Conservation (phyloP, 208 protist species). For the Leishmania gerbilli region DNA sequence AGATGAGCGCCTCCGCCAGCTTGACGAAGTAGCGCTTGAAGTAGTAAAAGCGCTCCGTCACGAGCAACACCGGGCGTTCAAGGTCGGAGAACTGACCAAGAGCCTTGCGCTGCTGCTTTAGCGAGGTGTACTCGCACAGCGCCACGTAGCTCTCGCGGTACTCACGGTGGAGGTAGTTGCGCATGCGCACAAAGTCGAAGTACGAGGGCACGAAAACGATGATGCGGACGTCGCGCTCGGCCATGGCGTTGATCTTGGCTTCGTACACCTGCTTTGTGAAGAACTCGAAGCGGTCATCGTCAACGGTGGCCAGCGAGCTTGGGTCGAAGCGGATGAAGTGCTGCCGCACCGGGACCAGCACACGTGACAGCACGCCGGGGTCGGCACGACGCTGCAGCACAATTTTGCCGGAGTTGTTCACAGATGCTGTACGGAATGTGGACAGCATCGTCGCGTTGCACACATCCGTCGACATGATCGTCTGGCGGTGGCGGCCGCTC, state of each 20-base stretch:
- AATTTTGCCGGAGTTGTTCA: slow-evolving; percentile 79
- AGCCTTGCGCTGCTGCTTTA: slow-evolving; percentile 78
- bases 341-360: slow-evolving; percentile 81
- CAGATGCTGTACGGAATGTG: slow-evolving; percentile 74
- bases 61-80: slow-evolving; percentile 88
- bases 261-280: slow-evolving; percentile 91
- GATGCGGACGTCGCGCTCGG: slow-evolving; percentile 73
- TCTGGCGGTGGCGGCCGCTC: slow-evolving; percentile 92
- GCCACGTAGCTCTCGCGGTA: slow-evolving; percentile 83
- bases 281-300: slow-evolving; percentile 92
- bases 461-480: slow-evolving; percentile 84
- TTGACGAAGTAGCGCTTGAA: slow-evolving; percentile 95
- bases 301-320: slow-evolving; percentile 43
- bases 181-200: slow-evolving; percentile 96
- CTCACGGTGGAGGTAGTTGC: slow-evolving; percentile 95
- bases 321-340: slow-evolving; percentile 93
- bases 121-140: slow-evolving; percentile 93
- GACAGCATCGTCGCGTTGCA: slow-evolving; percentile 87
- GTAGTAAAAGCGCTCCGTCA: slow-evolving; percentile 97
- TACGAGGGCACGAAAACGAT: slow-evolving; percentile 96
- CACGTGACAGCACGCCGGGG: slow-evolving; percentile 50
- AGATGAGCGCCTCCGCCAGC: slow-evolving; percentile 91
- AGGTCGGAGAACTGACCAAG: slow-evolving; percentile 88
- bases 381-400: slow-evolving; percentile 61
- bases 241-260: slow-evolving; percentile 65